Evolutionary conservation across 169 alveolate genomes (phyloP).

Genomic region (Cryptosporidium viatorum): DNA sequence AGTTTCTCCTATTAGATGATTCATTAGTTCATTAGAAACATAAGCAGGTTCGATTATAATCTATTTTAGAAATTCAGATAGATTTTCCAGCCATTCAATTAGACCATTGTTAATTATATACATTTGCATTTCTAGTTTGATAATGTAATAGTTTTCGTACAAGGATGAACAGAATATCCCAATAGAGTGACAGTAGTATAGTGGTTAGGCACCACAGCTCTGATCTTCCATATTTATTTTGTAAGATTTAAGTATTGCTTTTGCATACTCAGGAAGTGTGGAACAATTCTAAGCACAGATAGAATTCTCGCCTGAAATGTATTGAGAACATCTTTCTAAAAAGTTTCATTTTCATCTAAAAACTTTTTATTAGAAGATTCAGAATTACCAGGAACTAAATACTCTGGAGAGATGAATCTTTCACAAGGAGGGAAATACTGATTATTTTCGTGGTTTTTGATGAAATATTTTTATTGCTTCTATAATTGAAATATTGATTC

Average conservation of each 20-base stretch:
- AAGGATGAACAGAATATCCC: constrained; percentile 49
- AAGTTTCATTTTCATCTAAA: background rate
- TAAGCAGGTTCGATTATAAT: constrained; percentile 36
- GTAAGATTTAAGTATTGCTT: constrained; percentile 35
- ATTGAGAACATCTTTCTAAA: constrained; percentile 40
- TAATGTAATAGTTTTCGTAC: constrained; percentile 39
- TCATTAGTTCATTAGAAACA: constrained; percentile 38
- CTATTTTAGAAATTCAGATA: constrained; percentile 36
- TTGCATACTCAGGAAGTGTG: constrained; percentile 59
- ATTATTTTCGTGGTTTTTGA: background rate
- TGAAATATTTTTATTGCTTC: constrained; percentile 31
- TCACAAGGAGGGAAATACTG: constrained; percentile 43
- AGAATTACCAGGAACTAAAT: constrained; percentile 42
- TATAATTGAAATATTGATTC: constrained; percentile 1
- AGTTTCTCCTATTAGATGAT: background rate
- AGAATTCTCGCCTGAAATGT: constrained; percentile 57
- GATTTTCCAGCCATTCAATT: constrained; percentile 63
- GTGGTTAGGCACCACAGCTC: constrained; percentile 18
- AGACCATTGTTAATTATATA: constrained; percentile 60
- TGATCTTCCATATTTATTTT: constrained; percentile 40
- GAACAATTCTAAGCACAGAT: constrained; percentile 31
- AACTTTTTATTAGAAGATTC: background rate
- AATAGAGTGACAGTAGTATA: constrained; percentile 49
- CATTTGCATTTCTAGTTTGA: constrained; percentile 68
- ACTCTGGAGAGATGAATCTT: constrained; percentile 55